phyloP scores from a whole-genome alignment of 208 protist species.

The Phytomonas sp. region DNA sequence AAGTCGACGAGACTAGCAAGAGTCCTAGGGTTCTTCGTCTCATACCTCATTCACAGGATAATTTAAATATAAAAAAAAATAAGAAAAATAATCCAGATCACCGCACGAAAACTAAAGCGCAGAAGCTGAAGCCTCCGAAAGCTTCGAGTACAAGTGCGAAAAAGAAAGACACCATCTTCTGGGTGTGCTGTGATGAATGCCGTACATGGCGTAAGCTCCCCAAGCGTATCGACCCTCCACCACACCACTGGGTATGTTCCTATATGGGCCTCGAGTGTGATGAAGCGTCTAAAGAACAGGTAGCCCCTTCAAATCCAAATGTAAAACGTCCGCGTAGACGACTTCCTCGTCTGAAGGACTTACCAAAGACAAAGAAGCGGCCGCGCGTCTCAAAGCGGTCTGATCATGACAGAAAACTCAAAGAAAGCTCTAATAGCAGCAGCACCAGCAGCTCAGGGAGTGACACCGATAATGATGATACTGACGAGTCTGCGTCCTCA shows the following conservation, averaged over 20 bases:
- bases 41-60: neutral
- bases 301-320: neutral
- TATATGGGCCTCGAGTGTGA: conserved; percentile 23
- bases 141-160: neutral
- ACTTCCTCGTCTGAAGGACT: neutral
- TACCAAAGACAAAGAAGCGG: neutral
- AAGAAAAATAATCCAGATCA: neutral
- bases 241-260: conserved; percentile 43
- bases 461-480: neutral
- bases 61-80: neutral
- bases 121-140: neutral
- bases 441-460: neutral
- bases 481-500: neutral
- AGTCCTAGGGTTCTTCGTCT: neutral
- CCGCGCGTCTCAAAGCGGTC: neutral
- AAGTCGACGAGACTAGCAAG: neutral
- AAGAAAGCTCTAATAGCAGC: conserved; percentile 1
- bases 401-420: neutral
- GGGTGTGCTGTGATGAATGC: conserved; percentile 45
- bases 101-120: neutral
- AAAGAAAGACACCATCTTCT: conserved; percentile 17
- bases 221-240: conserved; percentile 19
- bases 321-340: neutral
- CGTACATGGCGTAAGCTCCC: conserved; percentile 31
- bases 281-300: neutral